These are phyloP conservation scores for Penicillium canescens DNA, from an alignment of 495 filamentous ascomycete genomes.

Conservation along the genomic window DNA sequence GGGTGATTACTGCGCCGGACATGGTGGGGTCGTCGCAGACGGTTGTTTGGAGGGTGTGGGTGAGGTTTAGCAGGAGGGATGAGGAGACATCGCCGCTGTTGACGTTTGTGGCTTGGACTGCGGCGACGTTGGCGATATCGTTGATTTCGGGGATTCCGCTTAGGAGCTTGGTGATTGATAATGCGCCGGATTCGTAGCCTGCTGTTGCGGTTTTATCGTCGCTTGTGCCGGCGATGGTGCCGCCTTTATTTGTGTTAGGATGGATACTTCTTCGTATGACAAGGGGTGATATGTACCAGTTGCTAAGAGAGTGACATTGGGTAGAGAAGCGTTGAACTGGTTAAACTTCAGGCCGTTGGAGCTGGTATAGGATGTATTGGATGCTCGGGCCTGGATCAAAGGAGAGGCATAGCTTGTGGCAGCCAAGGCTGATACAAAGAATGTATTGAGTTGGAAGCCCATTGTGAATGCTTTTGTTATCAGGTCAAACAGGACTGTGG, in stretches of 20 bases:
- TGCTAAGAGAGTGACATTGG: constrained; percentile 52
- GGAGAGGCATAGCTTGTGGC: constrained; percentile 28
- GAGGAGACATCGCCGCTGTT: constrained; percentile 41
- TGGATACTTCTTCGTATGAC: neutral
- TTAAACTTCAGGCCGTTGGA: constrained; percentile 37
- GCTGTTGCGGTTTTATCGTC: constrained; percentile 45
- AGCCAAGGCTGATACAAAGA: constrained; percentile 23
- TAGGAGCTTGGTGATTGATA: constrained; percentile 41
- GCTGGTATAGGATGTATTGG: constrained; percentile 30
- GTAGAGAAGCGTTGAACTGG: constrained; percentile 44
- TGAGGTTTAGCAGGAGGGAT: constrained; percentile 41
- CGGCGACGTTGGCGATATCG: constrained; percentile 49
- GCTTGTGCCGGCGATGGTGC: constrained; percentile 48
- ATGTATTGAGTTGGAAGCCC: constrained; percentile 18
- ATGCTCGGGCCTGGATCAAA: constrained; percentile 21
- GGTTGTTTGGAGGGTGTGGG: constrained; percentile 38
- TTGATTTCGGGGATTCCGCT: constrained; percentile 42
- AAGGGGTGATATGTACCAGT: constrained; percentile 27
- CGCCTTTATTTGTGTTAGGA: constrained; percentile 22
- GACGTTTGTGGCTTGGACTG: constrained; percentile 43
- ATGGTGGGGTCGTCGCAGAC: constrained; percentile 43
- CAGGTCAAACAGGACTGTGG: neutral
- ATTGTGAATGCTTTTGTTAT: constrained; percentile 7
- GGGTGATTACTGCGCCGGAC: constrained; percentile 48
- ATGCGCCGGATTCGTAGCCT: constrained; percentile 45